Evolutionary conservation across 2,329 filamentous ascomycete species (phyloP).

Genomic region (Trichophyton rubrum): DNA sequence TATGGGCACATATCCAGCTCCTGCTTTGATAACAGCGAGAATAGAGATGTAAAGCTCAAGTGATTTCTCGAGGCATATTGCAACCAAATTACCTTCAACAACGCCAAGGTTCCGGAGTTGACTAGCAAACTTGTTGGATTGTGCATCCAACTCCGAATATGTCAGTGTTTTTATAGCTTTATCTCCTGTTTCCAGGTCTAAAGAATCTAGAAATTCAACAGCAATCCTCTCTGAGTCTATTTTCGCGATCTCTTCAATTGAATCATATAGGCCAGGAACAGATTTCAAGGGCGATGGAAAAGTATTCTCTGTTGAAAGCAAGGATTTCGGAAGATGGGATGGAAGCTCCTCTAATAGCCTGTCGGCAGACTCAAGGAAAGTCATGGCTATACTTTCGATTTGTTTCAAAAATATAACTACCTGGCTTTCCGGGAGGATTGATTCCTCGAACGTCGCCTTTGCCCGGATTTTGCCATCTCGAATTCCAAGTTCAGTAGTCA

Average conservation of each 20-base stretch:
- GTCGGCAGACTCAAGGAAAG: conserved; percentile 31
- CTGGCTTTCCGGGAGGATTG: conserved; percentile 44
- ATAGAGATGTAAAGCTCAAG: conserved; percentile 59
- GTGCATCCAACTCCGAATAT: conserved; percentile 51
- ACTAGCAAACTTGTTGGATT: conserved; percentile 52
- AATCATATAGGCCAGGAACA: conserved; percentile 36
- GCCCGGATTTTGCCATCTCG: conserved; percentile 33
- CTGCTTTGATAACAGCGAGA: conserved; percentile 60
- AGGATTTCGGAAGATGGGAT: conserved; percentile 18
- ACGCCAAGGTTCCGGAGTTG: conserved; percentile 40
- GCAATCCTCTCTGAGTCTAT: conserved; percentile 45
- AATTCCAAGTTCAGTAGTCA: conserved; percentile 68
- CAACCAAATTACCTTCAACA: conserved; percentile 47
- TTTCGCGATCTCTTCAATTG: conserved; percentile 44
- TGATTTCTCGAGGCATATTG: conserved; percentile 67
- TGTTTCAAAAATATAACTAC: conserved; percentile 48
- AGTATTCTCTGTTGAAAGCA: conserved; percentile 41
- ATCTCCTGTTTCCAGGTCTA: conserved; percentile 25
- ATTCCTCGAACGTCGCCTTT: conserved; percentile 44
- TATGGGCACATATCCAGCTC: conserved; percentile 69
- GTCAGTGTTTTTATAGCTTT: conserved; percentile 39
- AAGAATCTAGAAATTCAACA: conserved; percentile 48
- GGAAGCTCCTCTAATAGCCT: conserved; percentile 23
- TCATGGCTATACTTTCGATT: conserved; percentile 41
- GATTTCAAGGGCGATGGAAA: conserved; percentile 24